Percentiles rank a stretch among this genome's conserved stretches.
Evolutionary conservation across 345 rosid genomes (phyloP).

Genomic region (Noccaea caerulescens): DNA sequence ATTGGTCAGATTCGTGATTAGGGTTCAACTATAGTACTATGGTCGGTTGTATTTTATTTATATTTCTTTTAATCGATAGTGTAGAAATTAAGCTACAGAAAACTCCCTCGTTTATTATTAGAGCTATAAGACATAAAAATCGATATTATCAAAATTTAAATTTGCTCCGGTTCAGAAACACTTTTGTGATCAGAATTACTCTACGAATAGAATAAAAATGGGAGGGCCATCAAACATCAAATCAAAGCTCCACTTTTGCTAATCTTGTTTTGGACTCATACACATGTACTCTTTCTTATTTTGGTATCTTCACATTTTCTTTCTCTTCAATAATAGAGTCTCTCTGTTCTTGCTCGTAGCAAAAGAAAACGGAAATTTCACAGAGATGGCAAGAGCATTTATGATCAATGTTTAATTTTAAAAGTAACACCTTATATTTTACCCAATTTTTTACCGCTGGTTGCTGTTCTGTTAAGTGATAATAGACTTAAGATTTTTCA

Average conservation of each 20-base stretch:
- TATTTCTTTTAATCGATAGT: not conserved
- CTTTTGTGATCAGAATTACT: not conserved
- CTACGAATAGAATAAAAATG: constrained; percentile 21
- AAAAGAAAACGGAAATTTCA: no score
- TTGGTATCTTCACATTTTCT: constrained; percentile 24
- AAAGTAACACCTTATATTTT: no score
- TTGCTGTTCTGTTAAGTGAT: no score
- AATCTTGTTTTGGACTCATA: constrained; percentile 31
- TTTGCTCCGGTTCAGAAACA: not conserved
- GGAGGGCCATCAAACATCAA: constrained; percentile 42
- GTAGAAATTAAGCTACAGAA: not conserved
- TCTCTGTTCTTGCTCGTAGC: no score
- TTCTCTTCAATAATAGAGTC: not conserved
- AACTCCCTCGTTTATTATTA: not conserved
- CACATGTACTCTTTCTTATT: constrained; percentile 39
- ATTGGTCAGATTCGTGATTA: constrained; percentile 10
- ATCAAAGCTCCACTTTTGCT: constrained; percentile 30
- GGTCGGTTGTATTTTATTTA: not conserved
- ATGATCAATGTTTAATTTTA: no score
- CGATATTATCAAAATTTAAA: not conserved
- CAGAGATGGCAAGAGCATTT: no score
- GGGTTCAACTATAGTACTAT: not conserved
- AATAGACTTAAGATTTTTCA: no score
- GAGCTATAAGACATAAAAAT: not conserved
- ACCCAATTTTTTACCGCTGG: no score